A percentile compares a stretch with the other conserved stretches of the same genome.
Conservation (phyloP, 306 rosid species). For the Calophaca sinica region DNA sequence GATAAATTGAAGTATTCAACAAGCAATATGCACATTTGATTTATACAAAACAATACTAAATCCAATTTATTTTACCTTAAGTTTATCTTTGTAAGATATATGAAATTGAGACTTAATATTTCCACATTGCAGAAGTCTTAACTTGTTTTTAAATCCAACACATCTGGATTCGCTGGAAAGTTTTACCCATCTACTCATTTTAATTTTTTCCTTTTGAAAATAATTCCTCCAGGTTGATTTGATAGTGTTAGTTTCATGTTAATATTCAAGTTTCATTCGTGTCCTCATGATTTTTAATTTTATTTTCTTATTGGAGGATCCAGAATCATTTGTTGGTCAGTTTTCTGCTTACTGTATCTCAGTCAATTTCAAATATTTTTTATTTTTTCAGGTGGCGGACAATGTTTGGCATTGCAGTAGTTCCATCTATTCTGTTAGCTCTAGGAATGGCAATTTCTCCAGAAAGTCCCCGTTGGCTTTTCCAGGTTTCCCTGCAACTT, state of each 20-base stretch:
- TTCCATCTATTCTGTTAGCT: conserved; percentile 88
- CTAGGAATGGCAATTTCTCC: conserved; percentile 92
- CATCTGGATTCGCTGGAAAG: neutral
- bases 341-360: conserved; percentile 13
- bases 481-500: conserved; percentile 69
- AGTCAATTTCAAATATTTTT: neutral
- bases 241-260: conserved; percentile 20
- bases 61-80: too few species aligned
- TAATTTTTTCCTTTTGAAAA: conserved; percentile 15
- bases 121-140: conserved; percentile 3
- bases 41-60: too few species aligned
- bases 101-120: conserved; percentile 13
- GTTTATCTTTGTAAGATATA: conserved; percentile 18
- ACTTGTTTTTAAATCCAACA: neutral
- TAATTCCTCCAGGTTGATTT: conserved; percentile 1
- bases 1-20: too few species aligned
- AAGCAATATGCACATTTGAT: too few species aligned
- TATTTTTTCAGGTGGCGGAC: conserved; percentile 84
- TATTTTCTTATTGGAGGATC: conserved; percentile 26
- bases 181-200: neutral
- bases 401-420: conserved; percentile 87
- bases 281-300: conserved; percentile 1
- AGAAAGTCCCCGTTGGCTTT: conserved; percentile 98
- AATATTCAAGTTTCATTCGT: conserved; percentile 9
- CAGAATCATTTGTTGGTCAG: conserved; percentile 12